Evolutionary conservation across 2,329 filamentous ascomycete species (phyloP), one percentile per base, ranked within the genome.

Genomic region (Cercospora zeae-maydis): DNA sequence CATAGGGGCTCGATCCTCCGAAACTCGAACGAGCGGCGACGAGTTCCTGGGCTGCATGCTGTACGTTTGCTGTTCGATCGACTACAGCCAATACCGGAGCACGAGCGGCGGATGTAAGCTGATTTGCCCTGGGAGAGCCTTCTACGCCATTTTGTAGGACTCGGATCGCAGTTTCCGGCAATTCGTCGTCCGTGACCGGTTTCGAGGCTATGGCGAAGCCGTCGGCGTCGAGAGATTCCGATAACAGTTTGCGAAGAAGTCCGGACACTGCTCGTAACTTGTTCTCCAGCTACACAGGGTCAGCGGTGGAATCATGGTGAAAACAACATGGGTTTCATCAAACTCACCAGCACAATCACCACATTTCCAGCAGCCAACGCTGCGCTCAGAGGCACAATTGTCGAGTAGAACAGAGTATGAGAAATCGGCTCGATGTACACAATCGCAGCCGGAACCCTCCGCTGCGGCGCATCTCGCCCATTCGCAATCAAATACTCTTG

Each of bases 11-110:
- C 1, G 74, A 77, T 2, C 85, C 85, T 1, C 81, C 77, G 31
- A 86, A 84, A 13, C 75, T 75, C 67, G 87, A 84, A 1, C 84
- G 78, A 1, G 86, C 84, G 0, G 75, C 76, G 0, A 83, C 79
- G 0, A 88, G 75, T 1, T 79, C 77, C 60, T 78, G 75, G 0
- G 86, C 86, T 0, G 86, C 85, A 2, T 74, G 69, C 5, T 78
- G 71, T 1, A 88, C 64, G 65, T 87, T 78, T 10, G 84, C 84
- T 2, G 82, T 84, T 19, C 86, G 79, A 69, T 89, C 86, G 1
- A 89, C 84, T 0, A 89, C 71, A 0, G 85, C 85, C 4, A 88
- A 73, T 1, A 78, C 76, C 11, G 76, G 76, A 9, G 72, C 71
- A 1, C 67, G 59, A 0, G 74, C 62, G 0, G 69, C 70, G 0